Evolutionary conservation across 352 stramenopile species (phyloP).

Genomic region (Thalassiosira delicatula): DNA sequence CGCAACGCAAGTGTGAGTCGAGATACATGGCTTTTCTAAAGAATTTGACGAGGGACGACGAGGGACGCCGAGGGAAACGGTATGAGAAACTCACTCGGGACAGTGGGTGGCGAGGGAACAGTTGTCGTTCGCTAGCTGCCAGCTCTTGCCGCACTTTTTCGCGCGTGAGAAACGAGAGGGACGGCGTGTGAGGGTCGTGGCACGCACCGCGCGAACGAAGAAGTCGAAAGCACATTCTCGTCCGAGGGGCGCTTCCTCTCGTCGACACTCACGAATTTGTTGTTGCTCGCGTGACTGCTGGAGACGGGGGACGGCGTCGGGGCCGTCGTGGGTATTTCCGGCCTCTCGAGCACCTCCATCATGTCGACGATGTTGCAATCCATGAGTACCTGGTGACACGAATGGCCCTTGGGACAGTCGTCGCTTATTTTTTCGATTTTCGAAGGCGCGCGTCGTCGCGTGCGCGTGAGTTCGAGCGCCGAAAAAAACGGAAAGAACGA

Average conservation of each 20-base stretch:
- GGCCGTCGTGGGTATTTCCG: not conserved
- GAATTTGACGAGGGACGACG: no score
- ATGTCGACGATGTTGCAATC: slow-evolving; percentile 13
- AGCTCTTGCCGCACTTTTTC: slow-evolving; percentile 34
- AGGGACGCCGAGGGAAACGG: no score
- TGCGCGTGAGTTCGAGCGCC: not conserved
- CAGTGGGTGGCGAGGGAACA: slow-evolving; percentile 55
- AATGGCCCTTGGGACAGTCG: slow-evolving; percentile 45
- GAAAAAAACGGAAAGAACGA: not conserved
- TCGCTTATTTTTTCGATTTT: no score
- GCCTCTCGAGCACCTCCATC: not conserved
- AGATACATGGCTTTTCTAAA: no score
- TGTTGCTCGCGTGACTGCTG: slow-evolving; percentile 23
- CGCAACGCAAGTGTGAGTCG: no score
- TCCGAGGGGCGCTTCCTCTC: no score
- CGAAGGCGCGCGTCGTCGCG: no score
- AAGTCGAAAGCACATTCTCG: no score
- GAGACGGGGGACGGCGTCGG: not conserved
- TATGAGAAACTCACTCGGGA: slow-evolving; percentile 10
- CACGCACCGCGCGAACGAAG: no score
- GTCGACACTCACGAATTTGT: slow-evolving; percentile 42
- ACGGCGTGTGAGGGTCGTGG: no score
- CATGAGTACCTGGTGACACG: slow-evolving; percentile 41
- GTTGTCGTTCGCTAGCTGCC: slow-evolving; percentile 19
- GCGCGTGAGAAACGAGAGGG: not conserved